Conservation (phyloP, 805 yeast species). For the Candida sonorensis region DNA sequence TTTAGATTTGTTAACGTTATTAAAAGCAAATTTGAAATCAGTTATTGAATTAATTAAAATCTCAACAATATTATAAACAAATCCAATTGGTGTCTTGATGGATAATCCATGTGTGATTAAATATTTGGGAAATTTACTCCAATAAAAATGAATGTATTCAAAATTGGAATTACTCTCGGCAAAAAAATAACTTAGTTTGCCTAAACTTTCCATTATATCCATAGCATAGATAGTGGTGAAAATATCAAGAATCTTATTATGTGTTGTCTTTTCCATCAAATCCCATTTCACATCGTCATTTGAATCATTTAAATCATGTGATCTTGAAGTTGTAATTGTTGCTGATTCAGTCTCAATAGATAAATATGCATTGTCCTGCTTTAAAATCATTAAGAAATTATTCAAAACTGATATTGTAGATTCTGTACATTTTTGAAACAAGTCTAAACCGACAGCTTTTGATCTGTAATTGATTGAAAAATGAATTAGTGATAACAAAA, state of each 20-base stretch:
- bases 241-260: slow-evolving; percentile 41
- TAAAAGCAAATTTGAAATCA: slow-evolving; percentile 25
- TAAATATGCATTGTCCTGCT: slow-evolving; percentile 23
- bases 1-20: slow-evolving; percentile 12
- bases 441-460: slow-evolving; percentile 42
- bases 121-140: slow-evolving; percentile 27
- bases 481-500: slow-evolving; percentile 50
- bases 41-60: slow-evolving; percentile 39
- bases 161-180: no score
- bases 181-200: no score
- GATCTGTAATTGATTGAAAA: slow-evolving; percentile 53
- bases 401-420: slow-evolving; percentile 20
- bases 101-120: slow-evolving; percentile 38
- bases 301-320: no score
- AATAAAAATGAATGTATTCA: slow-evolving; percentile 26
- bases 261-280: slow-evolving; percentile 31
- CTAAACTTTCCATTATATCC: slow-evolving; percentile 49
- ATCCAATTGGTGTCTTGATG: slow-evolving; percentile 44
- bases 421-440: slow-evolving; percentile 27
- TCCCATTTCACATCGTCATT: slow-evolving; percentile 15
- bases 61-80: slow-evolving; percentile 47
- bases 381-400: slow-evolving; percentile 20
- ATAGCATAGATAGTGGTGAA: slow-evolving; percentile 43
- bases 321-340: no score
- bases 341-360: slow-evolving; percentile 9